Base-by-base conservation (phyloP, 306 rosid species). In the Dryas octopetala region DNA sequence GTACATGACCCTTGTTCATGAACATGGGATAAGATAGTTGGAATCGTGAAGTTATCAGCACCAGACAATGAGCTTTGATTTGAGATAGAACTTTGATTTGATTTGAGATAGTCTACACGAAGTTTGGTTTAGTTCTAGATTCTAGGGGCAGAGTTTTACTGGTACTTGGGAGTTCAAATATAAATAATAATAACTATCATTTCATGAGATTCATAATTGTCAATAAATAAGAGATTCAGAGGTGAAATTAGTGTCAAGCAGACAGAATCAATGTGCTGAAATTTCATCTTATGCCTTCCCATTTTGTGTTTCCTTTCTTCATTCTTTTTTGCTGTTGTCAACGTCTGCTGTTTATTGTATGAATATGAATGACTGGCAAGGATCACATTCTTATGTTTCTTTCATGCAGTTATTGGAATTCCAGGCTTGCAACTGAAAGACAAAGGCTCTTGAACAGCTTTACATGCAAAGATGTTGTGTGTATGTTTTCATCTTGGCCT, bases 401-500 rank as follows among this genome's bases (percentile, higher is more conserved):
- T 66, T 46, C 65, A 46, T 74, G 86, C 96, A 95, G 98, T 77
- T 91, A 95, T 81, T 95, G 98, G 97, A 95, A 85, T 81, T 90
- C 97, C 48, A 90, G 96, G 89, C 97, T 91, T 78, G 93, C 89
- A 64, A 95, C 97, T 13, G 98, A 95, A 87, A 85, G 97, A 77
- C 96, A 88, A 80, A 83, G 93, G 85, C 97, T 95, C 58, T 62
- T 91, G 62, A 85, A 84, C 79, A 82, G 93, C 66, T 91, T 95
- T 85, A 80, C 89, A 57, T 75, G 73, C 70, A 78, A 71, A 4
- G 97, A 95, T 82, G 97, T 95, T 60, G 82, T 95, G 62, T 95
- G 98, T 91, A 95, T 68, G 96, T 83, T 58, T 76, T 64, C 57
- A 26, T 54, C 83, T 79, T 68, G 11, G 47, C 55, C 66, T 67